These are phyloP conservation scores for Fusarium clavum DNA, from an alignment of 2,329 filamentous ascomycete species.

Conservation along the genomic window DNA sequence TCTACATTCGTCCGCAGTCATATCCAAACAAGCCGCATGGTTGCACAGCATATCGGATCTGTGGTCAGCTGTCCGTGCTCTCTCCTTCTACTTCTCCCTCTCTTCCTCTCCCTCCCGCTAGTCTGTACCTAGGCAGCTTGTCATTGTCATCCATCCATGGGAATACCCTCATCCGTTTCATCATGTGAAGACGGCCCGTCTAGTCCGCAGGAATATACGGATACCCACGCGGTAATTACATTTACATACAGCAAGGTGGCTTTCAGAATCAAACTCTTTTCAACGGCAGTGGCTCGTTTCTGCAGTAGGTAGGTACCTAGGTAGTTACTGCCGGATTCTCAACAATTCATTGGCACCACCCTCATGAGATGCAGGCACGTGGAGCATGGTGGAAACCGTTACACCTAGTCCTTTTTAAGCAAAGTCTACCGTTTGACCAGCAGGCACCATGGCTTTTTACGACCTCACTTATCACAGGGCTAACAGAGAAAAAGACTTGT, in stretches of 20 bases:
- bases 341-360: constrained; percentile 31
- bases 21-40: constrained; percentile 25
- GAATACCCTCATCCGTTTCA: constrained; percentile 1
- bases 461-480: constrained; percentile 9
- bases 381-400: constrained; percentile 43
- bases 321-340: constrained; percentile 5
- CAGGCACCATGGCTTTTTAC: constrained; percentile 7
- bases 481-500: constrained; percentile 31
- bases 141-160: not conserved
- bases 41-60: constrained; percentile 20
- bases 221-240: constrained; percentile 10
- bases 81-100: not conserved
- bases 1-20: constrained; percentile 19
- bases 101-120: not conserved
- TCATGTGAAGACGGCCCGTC: constrained; percentile 8
- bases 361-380: constrained; percentile 36
- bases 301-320: constrained; percentile 1
- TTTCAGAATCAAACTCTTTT: constrained; percentile 18
- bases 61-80: not conserved
- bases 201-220: constrained; percentile 22
- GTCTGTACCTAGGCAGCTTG: constrained; percentile 8
- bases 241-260: not conserved
- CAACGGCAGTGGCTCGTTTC: constrained; percentile 15
- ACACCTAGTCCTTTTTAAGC: constrained; percentile 37
- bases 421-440: constrained; percentile 38